A percentile compares a stretch with the other conserved stretches of the same genome.
Conservation (phyloP, 768 basidiomycete genomes). For the Lentinula guzmanii region DNA sequence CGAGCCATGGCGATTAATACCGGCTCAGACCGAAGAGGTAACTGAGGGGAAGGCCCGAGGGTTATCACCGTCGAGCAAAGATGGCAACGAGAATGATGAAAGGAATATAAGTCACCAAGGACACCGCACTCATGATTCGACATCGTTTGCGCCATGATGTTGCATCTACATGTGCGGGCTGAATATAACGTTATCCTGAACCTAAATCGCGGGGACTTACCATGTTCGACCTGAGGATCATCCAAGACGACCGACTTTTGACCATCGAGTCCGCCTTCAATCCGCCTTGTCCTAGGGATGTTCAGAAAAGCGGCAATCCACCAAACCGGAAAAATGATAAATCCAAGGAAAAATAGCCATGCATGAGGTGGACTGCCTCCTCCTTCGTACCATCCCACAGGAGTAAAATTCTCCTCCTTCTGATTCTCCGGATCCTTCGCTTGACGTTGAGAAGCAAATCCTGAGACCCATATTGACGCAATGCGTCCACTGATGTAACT, state of each 20-base stretch:
- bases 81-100: slow-evolving; percentile 71
- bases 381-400: slow-evolving; percentile 12
- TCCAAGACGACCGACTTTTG: slow-evolving; percentile 73
- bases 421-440: slow-evolving; percentile 23
- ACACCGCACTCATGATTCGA: slow-evolving; percentile 63
- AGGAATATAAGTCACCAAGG: slow-evolving; percentile 71
- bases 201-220: slow-evolving; percentile 33
- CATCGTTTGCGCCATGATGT: slow-evolving; percentile 70
- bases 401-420: neutral
- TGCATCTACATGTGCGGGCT: slow-evolving; percentile 42
- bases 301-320: slow-evolving; percentile 32
- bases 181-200: neutral
- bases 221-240: slow-evolving; percentile 74
- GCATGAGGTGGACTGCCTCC: slow-evolving; percentile 35
- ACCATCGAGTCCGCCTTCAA: slow-evolving; percentile 42
- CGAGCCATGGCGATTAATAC: neutral
- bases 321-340: slow-evolving; percentile 49
- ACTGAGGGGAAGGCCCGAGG: too few relatives aligned
- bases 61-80: slow-evolving; percentile 30
- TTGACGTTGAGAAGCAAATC: neutral
- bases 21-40: too few relatives aligned
- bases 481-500: neutral
- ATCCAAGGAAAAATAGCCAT: slow-evolving; percentile 51
- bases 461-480: neutral
- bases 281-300: slow-evolving; percentile 50